Evolutionary conservation across 441 rosid genomes (phyloP), one percentile per base, ranked within the genome.

Genomic region (Adansonia gregorii): DNA sequence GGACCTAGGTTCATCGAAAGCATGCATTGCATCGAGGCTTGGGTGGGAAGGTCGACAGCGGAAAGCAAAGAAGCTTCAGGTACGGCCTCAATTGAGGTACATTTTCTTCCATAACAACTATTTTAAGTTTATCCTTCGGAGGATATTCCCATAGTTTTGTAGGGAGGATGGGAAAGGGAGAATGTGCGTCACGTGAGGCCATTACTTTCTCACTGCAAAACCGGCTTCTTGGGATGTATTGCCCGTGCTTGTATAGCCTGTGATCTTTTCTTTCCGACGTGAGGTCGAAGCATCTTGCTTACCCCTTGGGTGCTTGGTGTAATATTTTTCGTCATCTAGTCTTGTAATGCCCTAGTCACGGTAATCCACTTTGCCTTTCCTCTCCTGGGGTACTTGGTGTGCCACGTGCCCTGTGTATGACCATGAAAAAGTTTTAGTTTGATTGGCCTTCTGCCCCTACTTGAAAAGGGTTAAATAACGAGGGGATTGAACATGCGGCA

Each of bases 11-110:
- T 45, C 49, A 6, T 41, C 19, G 75, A 54, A 71, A 39, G 43
- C 8, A 75, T 61, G n/a, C 74, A 20, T 66, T 52, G 51, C 48
- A 2, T 54, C 56, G 43, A 22, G 12, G 66, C 10, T 27, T 64
- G 51, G 77, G 20, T 2, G 10, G 43, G 24, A 72, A 17, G 27
- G 46, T 6, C 9, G 39, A 49, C 66, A 43, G 22, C 27, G 69
- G 31, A 54, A 60, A 58, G 65, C 27, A 20, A 54, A 22, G 68
- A 60, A 67, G 48, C 72, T 71, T 64, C 68, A 8, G 31, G 45
- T 35, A n/a, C 49, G 59, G 41, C 67, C 67, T 15, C 74, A 9
- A 64, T 64, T 22, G 77, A 73, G 78, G 74, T 76, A 76, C 74
- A 60, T 39, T 55, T 65, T 49, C 10, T 22, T 17, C 24, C 59